phyloP scores from a whole-genome alignment of 2,329 filamentous ascomycete genomes.

The Fusarium pininemorale region DNA sequence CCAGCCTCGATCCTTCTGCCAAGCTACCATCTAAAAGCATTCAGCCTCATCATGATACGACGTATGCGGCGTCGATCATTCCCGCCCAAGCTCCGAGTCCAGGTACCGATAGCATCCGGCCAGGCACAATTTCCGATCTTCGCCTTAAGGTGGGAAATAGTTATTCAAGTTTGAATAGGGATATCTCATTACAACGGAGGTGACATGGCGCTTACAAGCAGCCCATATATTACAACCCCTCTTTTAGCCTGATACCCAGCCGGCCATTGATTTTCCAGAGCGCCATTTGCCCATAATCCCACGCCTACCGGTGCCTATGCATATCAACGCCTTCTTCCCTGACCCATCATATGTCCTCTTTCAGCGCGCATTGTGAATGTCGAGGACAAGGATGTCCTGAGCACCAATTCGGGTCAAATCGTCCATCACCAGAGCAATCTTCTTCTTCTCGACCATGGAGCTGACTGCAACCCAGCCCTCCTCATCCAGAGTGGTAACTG shows the following conservation, averaged over 20 bases:
- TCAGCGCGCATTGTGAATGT: slow-evolving; percentile 81
- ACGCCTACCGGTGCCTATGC: slow-evolving; percentile 18
- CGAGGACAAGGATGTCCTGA: slow-evolving; percentile 83
- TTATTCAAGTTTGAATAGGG: slow-evolving; percentile 18
- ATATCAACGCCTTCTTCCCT: slow-evolving; percentile 24
- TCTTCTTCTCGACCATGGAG: slow-evolving; percentile 91
- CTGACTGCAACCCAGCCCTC: slow-evolving; percentile 94
- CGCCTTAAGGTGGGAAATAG: not conserved
- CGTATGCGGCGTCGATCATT: slow-evolving; percentile 26
- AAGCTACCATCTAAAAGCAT: slow-evolving; percentile 22
- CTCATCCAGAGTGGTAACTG: slow-evolving; percentile 87
- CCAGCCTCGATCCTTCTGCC: not conserved
- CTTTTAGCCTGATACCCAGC: slow-evolving; percentile 16
- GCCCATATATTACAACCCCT: slow-evolving; percentile 16
- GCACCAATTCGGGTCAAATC: slow-evolving; percentile 79
- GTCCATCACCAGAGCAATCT: slow-evolving; percentile 88
- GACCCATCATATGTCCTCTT: slow-evolving; percentile 13
- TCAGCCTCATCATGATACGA: slow-evolving; percentile 16
- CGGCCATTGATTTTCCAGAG: slow-evolving; percentile 27
- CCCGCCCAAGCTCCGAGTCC: not conserved
- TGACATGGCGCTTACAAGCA: slow-evolving; percentile 21
- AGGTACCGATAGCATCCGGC: not conserved
- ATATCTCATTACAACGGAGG: slow-evolving; percentile 32
- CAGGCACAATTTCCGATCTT: not conserved
- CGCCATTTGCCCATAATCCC: slow-evolving; percentile 34